Evolutionary conservation across 1,139 yeast genomes (phyloP), one percentile per base, ranked within the genome.

Genomic region (Saccharomyces hybrid): DNA sequence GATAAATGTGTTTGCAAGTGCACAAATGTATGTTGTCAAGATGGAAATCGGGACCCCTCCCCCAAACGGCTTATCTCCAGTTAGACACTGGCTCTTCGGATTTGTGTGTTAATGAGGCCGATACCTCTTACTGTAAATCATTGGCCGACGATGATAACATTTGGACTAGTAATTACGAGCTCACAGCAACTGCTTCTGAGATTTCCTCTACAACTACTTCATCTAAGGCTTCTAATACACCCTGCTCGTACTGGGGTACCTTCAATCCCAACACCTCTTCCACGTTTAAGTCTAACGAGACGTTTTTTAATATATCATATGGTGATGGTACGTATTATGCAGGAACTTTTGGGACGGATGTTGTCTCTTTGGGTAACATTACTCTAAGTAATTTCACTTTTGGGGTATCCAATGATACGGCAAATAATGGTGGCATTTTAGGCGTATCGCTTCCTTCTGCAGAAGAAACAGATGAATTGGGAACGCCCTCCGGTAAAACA

Each of bases 61-160:
- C 73, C 83, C 16, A 81, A 60, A 66, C 73, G 7, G 76, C 84
- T 29, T 72, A 73, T 7, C 82, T 83, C 1, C 72, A 82, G 59
- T 68, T 86, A 19, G 91, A 86, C 63, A 85, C 91, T 4, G 91
- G 91, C 1, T 83, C 88, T 1, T 77, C 87, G 3, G 90, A 85
- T 66, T 70, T 85, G 56, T 86, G 91, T 91, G 81, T 84, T n/a
- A 60, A 61, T 24, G 64, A 65, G 6, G 53, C 62, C 4, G 53
- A 60, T 21, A 64, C 62, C 49, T 63, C 66, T 2, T 59, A 57
- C 34, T 64, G 67, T 58, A 28, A 34, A 32, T 32, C 14, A 8
- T 6, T 32, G 41, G n/a, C 41, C 14, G 6, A 32, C 7, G 41
- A 16, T 7, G 7, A 14, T n/a, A 16, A n/a, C 19, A 16, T 9